Conservation (phyloP, 768 basidiomycete species). For the Kwoniella newhampshirensis region DNA sequence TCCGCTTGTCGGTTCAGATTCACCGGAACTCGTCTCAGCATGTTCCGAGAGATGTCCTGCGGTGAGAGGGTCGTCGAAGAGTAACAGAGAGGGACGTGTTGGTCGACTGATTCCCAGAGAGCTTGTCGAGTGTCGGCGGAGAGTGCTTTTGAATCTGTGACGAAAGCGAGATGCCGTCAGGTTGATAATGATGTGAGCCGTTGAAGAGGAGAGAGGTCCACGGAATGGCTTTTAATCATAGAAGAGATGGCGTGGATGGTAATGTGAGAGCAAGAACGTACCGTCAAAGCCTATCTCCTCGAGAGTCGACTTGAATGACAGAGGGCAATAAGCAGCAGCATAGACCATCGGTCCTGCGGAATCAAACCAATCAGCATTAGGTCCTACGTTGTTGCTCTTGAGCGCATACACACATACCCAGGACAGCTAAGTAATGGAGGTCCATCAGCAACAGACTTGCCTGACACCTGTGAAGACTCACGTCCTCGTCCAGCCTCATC, state of each 20-base stretch:
- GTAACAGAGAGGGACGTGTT: slow-evolving; percentile 46
- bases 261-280: slow-evolving; percentile 54
- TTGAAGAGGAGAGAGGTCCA: not conserved
- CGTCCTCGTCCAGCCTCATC: slow-evolving; percentile 95
- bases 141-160: slow-evolving; percentile 85
- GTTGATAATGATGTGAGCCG: too few relatives aligned
- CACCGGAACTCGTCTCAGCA: slow-evolving; percentile 76
- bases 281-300: slow-evolving; percentile 88
- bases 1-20: slow-evolving; percentile 63
- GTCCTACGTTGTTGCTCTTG: not conserved
- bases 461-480: slow-evolving; percentile 25
- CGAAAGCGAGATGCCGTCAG: not conserved
- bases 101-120: slow-evolving; percentile 45
- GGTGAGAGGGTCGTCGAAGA: slow-evolving; percentile 63
- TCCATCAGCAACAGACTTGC: not conserved
- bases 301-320: slow-evolving; percentile 69
- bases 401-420: slow-evolving; percentile 58
- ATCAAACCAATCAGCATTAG: not conserved
- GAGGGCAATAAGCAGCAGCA: slow-evolving; percentile 89
- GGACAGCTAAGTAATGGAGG: slow-evolving; percentile 59
- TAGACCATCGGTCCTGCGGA: slow-evolving; percentile 80
- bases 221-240: not conserved
- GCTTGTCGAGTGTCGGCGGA: slow-evolving; percentile 65
- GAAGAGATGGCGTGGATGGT: not conserved
- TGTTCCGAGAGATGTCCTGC: slow-evolving; percentile 83